Evolutionary conservation across 2,329 filamentous ascomycete genomes (phyloP), one percentile per base, ranked within the genome.

Genomic region (Phialophora verrucosa): DNA sequence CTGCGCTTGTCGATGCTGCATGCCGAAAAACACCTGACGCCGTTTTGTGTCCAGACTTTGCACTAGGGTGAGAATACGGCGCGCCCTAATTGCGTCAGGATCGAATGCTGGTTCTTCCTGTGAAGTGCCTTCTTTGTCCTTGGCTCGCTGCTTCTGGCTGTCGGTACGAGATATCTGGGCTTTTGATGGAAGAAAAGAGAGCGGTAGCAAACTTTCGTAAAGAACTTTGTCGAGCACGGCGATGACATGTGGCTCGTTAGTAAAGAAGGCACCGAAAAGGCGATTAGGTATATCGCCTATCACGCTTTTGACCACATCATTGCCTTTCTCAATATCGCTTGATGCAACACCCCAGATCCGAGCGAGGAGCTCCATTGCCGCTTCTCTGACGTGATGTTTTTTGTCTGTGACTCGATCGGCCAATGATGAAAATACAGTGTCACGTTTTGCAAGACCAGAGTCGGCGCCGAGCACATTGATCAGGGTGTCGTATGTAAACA

Each of bases 341-440:
- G 90, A 88, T 12, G 92, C 94, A 20, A 96, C 93, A n/a, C 92
- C 93, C 95, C 95, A 99, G 31, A 98, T 88, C 68, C 89, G 91
- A 11, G 88, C 91, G 1, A 98, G 82, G 8, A 96, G 83, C 59
- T 88, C 90, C 87, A 97, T 96, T 27, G 92, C 93, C 73, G 94
- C 92, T 47, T 91, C 88, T 64, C 94, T 91, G 11, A 99, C 91
- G 50, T 87, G 83, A 14, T 89, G 87, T 76, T 90, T 94, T 69
- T 90, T 90, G 79, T 99, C 96, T 72, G 93, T 92, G 71, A 92
- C 92, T 70, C 95, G 88, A 75, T 97, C 93, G 31, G 92, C 91
- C 29, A 99, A 85, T 69, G 90, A 92, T 62, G 85, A 88, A 17
- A 99, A 84, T 29, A 97, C 85, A 0, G 93, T 95, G 23, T 89